Evolutionary conservation across 306 rosid genomes (phyloP).

Genomic region (Ziziphus jujuba): DNA sequence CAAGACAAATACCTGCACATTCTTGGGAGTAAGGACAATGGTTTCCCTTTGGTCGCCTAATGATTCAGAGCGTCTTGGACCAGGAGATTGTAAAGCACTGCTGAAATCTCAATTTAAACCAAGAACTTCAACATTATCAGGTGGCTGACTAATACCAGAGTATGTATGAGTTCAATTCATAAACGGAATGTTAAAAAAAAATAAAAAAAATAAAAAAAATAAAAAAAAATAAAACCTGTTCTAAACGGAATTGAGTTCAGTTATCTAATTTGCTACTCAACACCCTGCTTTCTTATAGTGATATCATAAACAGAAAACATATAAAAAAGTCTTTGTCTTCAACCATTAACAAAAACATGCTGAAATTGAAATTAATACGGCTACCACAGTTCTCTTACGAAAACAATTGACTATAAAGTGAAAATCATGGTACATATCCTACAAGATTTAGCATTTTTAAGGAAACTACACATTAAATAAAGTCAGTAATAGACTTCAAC

Average conservation of each 20-base stretch:
- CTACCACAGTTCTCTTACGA: background rate
- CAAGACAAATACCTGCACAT: conserved; percentile 76
- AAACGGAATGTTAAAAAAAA: background rate
- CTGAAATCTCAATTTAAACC: conserved; percentile 50
- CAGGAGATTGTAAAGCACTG: conserved; percentile 80
- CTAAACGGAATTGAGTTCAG: background rate
- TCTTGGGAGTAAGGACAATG: conserved; percentile 87
- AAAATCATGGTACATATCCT: background rate
- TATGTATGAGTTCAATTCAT: background rate
- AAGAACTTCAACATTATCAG: conserved; percentile 38
- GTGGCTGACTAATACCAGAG: conserved; percentile 21
- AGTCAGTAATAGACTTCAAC: background rate
- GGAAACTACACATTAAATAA: background rate
- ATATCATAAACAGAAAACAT: background rate
- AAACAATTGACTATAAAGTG: background rate
- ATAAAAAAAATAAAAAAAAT: too few relatives aligned
- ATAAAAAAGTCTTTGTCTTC: background rate
- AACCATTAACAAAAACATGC: background rate
- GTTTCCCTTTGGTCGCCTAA: conserved; percentile 77
- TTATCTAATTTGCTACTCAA: background rate
- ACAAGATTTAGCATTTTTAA: background rate
- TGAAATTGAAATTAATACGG: background rate
- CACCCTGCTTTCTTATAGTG: background rate
- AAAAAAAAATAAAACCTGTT: too few relatives aligned
- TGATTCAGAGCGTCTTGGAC: conserved; percentile 68